Conservation (phyloP, 345 rosid genomes). For the Anacardium occidentale region DNA sequence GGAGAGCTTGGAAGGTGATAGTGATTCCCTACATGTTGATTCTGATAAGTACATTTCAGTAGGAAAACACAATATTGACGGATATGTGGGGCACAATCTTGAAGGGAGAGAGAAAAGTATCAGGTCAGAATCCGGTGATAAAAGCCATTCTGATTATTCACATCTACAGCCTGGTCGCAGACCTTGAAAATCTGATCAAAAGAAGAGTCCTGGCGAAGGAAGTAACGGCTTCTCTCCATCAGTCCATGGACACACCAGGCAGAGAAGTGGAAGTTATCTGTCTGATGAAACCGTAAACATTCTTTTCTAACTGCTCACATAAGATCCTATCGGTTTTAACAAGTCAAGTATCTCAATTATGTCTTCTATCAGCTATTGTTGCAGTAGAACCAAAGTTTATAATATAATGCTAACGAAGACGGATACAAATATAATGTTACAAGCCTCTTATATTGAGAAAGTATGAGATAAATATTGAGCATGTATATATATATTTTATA, state of each 20-base stretch:
- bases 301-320: background rate
- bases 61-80: background rate
- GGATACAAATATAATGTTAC: too few species aligned
- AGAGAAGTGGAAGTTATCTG: constrained; percentile 22
- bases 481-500: too few species aligned
- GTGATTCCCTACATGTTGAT: background rate
- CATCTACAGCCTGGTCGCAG: constrained; percentile 10
- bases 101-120: constrained; percentile 11
- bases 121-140: constrained; percentile 26
- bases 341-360: too few species aligned
- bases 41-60: background rate
- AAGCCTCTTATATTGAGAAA: too few species aligned
- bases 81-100: background rate
- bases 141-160: constrained; percentile 27
- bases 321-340: too few species aligned
- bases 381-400: too few species aligned
- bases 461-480: too few species aligned
- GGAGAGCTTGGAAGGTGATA: constrained; percentile 28
- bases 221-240: constrained; percentile 25
- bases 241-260: constrained; percentile 15
- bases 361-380: too few species aligned
- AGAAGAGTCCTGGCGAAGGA: constrained; percentile 12
- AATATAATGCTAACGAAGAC: too few species aligned
- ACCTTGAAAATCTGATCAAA: constrained; percentile 14
- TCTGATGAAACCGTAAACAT: constrained; percentile 19